Evolutionary conservation across 208 protist genomes (phyloP).

Genomic region (Acanthamoeba lugdunensis): DNA sequence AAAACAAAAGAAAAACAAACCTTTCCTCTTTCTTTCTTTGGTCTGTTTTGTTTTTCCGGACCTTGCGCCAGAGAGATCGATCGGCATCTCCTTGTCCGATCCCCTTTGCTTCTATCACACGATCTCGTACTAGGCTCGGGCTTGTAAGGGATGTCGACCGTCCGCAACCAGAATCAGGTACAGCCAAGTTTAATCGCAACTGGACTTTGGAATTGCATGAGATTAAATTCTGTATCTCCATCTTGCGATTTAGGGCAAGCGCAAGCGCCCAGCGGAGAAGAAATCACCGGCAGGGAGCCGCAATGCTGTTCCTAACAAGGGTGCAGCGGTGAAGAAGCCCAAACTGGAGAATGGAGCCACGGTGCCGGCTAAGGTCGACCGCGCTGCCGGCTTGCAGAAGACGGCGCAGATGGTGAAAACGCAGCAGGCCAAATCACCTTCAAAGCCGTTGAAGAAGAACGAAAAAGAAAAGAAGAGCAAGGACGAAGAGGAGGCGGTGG

Average conservation of each 20-base stretch:
- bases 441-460: neutral
- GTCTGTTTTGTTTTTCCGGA: no score
- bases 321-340: neutral
- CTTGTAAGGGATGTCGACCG: neutral
- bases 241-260: neutral
- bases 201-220: no score
- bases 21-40: neutral
- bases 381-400: neutral
- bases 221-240: no score
- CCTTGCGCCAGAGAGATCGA: no score
- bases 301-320: neutral
- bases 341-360: neutral
- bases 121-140: neutral
- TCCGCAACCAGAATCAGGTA: neutral
- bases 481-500: neutral
- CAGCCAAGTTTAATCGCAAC: neutral
- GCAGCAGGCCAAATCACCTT: neutral
- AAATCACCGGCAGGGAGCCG: no score
- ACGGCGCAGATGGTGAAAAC: neutral
- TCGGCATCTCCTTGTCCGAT: neutral
- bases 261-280: neutral
- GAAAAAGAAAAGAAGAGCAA: neutral
- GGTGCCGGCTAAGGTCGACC: no score
- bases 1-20: conserved; percentile 27
- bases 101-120: neutral